Conservation (phyloP, 1,284 basidiomycete genomes). For the Ganoderma sinense region DNA sequence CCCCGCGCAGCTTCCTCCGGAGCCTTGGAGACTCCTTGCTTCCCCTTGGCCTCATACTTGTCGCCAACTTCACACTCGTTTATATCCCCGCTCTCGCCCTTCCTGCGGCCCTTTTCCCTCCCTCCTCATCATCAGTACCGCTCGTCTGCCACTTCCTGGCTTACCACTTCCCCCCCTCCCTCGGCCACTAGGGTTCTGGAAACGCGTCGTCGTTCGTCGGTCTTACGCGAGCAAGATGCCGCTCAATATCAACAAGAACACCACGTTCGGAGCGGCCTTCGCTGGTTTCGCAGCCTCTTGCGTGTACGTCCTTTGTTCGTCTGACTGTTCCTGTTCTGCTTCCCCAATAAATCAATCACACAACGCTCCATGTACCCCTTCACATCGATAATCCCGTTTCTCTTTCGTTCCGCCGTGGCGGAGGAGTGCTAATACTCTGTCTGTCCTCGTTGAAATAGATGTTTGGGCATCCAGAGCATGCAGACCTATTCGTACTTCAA, state of each 20-base stretch:
- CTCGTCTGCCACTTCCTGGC: neutral
- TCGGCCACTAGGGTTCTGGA: conserved; percentile 1
- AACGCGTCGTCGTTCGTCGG: neutral
- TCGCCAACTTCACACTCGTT: conserved; percentile 12
- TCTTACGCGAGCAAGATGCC: conserved; percentile 14
- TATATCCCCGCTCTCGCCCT: neutral
- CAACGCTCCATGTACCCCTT: neutral
- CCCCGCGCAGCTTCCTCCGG: neutral
- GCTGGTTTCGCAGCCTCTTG: conserved; percentile 62
- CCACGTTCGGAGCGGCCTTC: conserved; percentile 66
- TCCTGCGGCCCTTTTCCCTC: neutral
- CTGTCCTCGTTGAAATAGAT: conserved; percentile 34
- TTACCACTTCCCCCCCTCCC: neutral
- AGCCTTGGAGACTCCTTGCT: neutral
- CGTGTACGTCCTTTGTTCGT: conserved; percentile 39
- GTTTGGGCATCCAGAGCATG: conserved; percentile 58
- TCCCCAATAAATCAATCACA: neutral
- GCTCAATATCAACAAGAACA: conserved; percentile 44
- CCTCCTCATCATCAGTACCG: neutral
- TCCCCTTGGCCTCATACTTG: neutral
- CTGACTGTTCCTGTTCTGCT: neutral
- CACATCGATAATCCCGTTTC: neutral
- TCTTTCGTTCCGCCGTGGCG: too few species aligned
- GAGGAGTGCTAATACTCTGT: conserved; percentile 1
- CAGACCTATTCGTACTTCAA: conserved; percentile 63